Evolutionary conservation across 805 yeast species (phyloP).

Genomic region (Monosporozyma yasuniensis): DNA sequence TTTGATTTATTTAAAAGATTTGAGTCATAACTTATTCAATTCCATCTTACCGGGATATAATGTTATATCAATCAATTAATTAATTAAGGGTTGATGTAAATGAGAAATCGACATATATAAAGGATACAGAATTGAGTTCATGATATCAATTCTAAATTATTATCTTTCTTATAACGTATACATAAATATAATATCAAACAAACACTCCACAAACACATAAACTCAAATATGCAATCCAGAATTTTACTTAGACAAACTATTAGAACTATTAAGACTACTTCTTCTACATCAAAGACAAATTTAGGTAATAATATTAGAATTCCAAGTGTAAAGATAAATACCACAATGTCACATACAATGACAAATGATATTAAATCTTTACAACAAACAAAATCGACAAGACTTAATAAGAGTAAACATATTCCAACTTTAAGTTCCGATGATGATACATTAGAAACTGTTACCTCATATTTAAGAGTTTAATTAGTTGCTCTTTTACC

Average conservation of each 20-base stretch:
- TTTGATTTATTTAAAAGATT: no score
- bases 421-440: slow-evolving; percentile 17
- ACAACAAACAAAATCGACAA: neutral
- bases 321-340: neutral
- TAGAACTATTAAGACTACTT: neutral
- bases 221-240: neutral
- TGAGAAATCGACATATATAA: no score
- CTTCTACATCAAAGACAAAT: neutral
- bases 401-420: slow-evolving; percentile 1
- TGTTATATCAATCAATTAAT: no score
- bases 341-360: neutral
- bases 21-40: no score
- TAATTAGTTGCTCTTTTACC: neutral
- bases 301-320: neutral
- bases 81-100: no score
- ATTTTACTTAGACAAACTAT: neutral
- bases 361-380: neutral
- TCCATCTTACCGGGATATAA: no score
- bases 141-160: no score
- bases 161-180: no score
- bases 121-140: no score
- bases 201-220: neutral
- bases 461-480: slow-evolving; percentile 20
- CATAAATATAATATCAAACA: neutral
- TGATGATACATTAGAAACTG: slow-evolving; percentile 21